A percentile compares a stretch with the other conserved stretches of the same genome.
These are phyloP conservation scores for Trichoderma sp. DNA, from an alignment of 2,329 filamentous ascomycete species.

Conservation along the genomic window DNA sequence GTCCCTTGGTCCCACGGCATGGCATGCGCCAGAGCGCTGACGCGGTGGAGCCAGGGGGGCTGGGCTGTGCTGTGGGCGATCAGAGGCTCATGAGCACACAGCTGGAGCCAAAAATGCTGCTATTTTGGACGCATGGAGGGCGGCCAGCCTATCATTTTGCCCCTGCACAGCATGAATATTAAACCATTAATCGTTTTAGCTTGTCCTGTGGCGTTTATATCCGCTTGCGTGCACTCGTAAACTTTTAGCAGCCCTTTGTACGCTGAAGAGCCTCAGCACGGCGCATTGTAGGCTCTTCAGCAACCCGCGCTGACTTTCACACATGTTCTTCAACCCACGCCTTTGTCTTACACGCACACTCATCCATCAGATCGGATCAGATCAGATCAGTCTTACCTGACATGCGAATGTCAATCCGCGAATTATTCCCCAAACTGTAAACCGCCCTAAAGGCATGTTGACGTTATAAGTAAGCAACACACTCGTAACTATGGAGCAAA, in stretches of 20 bases:
- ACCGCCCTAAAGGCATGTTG: neutral
- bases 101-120: neutral
- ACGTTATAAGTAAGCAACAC: neutral
- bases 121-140: slow-evolving; percentile 7
- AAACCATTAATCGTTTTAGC: neutral
- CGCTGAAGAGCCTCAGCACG: neutral
- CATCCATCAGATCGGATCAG: neutral
- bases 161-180: neutral
- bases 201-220: neutral
- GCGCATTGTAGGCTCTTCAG: neutral
- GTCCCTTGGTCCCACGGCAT: neutral
- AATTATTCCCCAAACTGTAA: neutral
- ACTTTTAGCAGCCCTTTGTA: neutral
- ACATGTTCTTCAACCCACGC: slow-evolving; percentile 3
- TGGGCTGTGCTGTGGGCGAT: slow-evolving; percentile 28
- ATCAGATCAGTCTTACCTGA: neutral
- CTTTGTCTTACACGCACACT: neutral
- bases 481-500: neutral
- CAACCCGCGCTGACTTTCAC: neutral
- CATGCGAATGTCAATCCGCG: neutral
- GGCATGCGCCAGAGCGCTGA: slow-evolving; percentile 18
- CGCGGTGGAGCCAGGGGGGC: slow-evolving; percentile 23
- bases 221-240: neutral
- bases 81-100: neutral
- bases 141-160: neutral